Evolutionary conservation across 2,329 filamentous ascomycete species (phyloP).

Genomic region (Phoma herbarum): DNA sequence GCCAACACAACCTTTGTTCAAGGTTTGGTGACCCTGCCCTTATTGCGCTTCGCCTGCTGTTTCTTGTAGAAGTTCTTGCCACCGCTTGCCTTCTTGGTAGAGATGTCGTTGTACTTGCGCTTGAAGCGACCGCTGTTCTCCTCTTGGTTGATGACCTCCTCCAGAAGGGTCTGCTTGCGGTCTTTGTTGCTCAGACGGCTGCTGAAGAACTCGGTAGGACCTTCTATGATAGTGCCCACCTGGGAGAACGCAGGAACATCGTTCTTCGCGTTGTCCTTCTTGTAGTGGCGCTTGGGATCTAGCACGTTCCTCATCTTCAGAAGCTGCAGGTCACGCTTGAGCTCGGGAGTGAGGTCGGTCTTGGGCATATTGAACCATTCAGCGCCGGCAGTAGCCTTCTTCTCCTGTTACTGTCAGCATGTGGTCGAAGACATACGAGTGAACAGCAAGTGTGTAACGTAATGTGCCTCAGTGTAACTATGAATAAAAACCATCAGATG

Average conservation of each 20-base stretch:
- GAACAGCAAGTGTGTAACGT: slow-evolving; percentile 20
- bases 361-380: slow-evolving; percentile 90
- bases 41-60: slow-evolving; percentile 68
- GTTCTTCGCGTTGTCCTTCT: slow-evolving; percentile 79
- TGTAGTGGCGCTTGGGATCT: slow-evolving; percentile 89
- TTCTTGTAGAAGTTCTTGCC: slow-evolving; percentile 91
- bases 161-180: slow-evolving; percentile 83
- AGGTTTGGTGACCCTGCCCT: slow-evolving; percentile 47
- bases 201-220: slow-evolving; percentile 86
- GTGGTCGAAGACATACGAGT: slow-evolving; percentile 11
- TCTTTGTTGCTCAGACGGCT: slow-evolving; percentile 85
- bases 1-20: slow-evolving; percentile 28
- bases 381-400: slow-evolving; percentile 75
- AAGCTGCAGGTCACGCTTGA: slow-evolving; percentile 89
- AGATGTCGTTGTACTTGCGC: slow-evolving; percentile 86
- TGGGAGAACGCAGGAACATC: slow-evolving; percentile 84
- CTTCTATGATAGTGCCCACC: slow-evolving; percentile 86
- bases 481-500: slow-evolving; percentile 72
- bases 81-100: slow-evolving; percentile 81
- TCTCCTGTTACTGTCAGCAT: slow-evolving; percentile 55
- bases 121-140: slow-evolving; percentile 76
- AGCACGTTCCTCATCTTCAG: slow-evolving; percentile 88
- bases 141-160: slow-evolving; percentile 79
- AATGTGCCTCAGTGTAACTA: slow-evolving; percentile 76
- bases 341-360: slow-evolving; percentile 81